Conservation (phyloP, 352 stramenopile species). For the Albugo laibachii region DNA sequence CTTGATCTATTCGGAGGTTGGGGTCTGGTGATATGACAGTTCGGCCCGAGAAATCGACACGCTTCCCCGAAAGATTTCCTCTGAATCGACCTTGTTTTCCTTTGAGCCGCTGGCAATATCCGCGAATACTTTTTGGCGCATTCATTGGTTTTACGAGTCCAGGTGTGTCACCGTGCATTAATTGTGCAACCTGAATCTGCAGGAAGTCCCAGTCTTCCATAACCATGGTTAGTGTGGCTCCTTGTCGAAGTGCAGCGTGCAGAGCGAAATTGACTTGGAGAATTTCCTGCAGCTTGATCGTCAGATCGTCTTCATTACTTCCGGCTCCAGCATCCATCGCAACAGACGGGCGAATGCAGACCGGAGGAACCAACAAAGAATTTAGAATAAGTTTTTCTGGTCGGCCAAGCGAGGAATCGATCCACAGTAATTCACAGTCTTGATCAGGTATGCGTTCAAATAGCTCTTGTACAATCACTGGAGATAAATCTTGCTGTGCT, state of each 20-base stretch:
- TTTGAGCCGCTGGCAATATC: constrained; percentile 96
- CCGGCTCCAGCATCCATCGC: constrained; percentile 90
- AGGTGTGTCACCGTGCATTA: constrained; percentile 98
- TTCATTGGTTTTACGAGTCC: constrained; percentile 90
- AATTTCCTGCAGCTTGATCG: constrained; percentile 98
- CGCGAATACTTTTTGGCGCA: constrained; percentile 87
- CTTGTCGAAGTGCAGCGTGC: constrained; percentile 84
- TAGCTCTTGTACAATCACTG: constrained; percentile 82
- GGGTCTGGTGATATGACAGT: constrained; percentile 99
- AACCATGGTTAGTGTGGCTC: constrained; percentile 94
- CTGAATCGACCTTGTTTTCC: constrained; percentile 96
- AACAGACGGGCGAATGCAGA: constrained; percentile 97
- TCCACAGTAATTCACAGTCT: constrained; percentile 95
- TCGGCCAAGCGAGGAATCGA: constrained; percentile 84
- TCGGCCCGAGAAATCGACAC: constrained; percentile 97
- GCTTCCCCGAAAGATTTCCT: constrained; percentile 97
- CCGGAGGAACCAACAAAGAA: constrained; percentile 94
- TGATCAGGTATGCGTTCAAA: constrained; percentile 94
- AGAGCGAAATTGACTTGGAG: constrained; percentile 97
- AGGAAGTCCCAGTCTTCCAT: constrained; percentile 99
- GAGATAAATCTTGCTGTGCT: constrained; percentile 81
- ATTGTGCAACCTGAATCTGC: constrained; percentile 93
- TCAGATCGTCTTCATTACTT: constrained; percentile 98
- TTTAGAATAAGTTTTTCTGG: constrained; percentile 97
- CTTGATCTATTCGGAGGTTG: constrained; percentile 89